A percentile compares a stretch with the other conserved stretches of the same genome.
Evolutionary conservation across 2,329 filamentous ascomycete genomes (phyloP).

Genomic region (Penicillium sclerotigenum): DNA sequence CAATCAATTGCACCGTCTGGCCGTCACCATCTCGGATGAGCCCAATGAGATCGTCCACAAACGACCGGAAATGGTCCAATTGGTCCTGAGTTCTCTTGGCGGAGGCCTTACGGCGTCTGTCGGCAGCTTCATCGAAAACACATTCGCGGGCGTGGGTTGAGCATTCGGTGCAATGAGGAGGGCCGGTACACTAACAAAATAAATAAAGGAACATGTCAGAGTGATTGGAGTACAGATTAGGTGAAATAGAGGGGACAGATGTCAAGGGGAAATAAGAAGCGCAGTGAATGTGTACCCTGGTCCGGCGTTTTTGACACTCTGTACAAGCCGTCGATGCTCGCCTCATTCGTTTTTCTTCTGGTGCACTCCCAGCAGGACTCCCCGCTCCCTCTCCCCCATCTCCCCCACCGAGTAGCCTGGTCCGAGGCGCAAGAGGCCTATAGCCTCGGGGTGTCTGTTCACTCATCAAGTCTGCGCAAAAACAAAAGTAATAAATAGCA

Average conservation of each 20-base stretch:
- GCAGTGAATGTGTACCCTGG: constrained; percentile 31
- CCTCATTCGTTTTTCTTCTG: constrained; percentile 34
- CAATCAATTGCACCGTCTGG: constrained; percentile 20
- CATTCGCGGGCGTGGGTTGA: constrained; percentile 33
- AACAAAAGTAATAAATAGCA: neutral
- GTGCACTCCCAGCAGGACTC: constrained; percentile 11
- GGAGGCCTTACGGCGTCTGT: constrained; percentile 38
- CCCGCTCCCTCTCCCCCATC: constrained; percentile 16
- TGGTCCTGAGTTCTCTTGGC: constrained; percentile 31
- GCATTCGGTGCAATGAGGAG: constrained; percentile 35
- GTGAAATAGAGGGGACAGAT: neutral
- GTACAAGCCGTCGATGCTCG: constrained; percentile 38
- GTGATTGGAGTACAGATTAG: neutral
- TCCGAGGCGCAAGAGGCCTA: constrained; percentile 34
- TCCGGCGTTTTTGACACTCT: constrained; percentile 39
- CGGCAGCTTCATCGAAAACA: constrained; percentile 33
- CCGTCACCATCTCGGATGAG: constrained; percentile 25
- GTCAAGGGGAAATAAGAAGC: neutral
- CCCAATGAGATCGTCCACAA: constrained; percentile 29
- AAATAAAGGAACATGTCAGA: constrained; percentile 12
- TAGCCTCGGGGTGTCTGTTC: constrained; percentile 27
- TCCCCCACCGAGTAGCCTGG: constrained; percentile 11
- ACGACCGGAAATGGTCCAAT: constrained; percentile 25
- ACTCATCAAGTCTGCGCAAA: constrained; percentile 21
- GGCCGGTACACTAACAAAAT: constrained; percentile 30